Base-by-base conservation (phyloP, 371 early-diverging fungal species). In the Massospora cicadina region DNA sequence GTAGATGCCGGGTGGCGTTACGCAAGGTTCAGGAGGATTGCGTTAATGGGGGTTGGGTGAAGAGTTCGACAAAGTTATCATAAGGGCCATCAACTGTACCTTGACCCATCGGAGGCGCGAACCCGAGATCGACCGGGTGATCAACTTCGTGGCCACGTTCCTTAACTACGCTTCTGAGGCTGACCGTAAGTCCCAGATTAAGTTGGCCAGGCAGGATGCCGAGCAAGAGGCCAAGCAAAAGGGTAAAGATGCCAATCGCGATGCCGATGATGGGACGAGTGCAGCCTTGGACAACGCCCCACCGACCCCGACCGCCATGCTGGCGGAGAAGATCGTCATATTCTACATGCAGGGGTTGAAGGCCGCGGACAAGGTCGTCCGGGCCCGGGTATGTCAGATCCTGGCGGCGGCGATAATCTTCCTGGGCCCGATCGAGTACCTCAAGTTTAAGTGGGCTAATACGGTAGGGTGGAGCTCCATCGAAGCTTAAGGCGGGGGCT, bases 311-410 rank as follows among this genome's bases (percentile, higher is more conserved):
- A 43, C 43, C 43, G 5, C 43, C 43, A 43, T 10, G 10, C 43
- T 43, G 43, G 43, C 43, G 17, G 86, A 86, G 69, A 70, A 71
- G 26, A 68, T 91, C 25, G 71, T 90, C 68, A 73, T 70, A 54
- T 80, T 89, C 69, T 69, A 90, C 32, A 68, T 88, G 33, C 80
- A 77, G 65, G 93, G 93, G 2, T 78, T 88, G 68, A 73, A 72
- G 12, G 86, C 86, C 29, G 86, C 84, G 64, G 85, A 85, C 66
- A 84, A 84, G 65, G 71, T 71, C 17, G 85, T 91, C 1, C 80
- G 93, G n/a, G 68, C 80, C 60, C 81, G 93, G 2, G 82, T 83
- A 65, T 87, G 87, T 69, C 87, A 91, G 68, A 75, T 91, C 1
- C 77, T 91, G 55, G 89, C 88, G 2, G 75, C 82, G 65, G 78